A percentile compares a stretch with the other conserved stretches of the same genome.
Evolutionary conservation across 1,139 yeast genomes (phyloP).

Genomic region (Zygosaccharomyces sapae): DNA sequence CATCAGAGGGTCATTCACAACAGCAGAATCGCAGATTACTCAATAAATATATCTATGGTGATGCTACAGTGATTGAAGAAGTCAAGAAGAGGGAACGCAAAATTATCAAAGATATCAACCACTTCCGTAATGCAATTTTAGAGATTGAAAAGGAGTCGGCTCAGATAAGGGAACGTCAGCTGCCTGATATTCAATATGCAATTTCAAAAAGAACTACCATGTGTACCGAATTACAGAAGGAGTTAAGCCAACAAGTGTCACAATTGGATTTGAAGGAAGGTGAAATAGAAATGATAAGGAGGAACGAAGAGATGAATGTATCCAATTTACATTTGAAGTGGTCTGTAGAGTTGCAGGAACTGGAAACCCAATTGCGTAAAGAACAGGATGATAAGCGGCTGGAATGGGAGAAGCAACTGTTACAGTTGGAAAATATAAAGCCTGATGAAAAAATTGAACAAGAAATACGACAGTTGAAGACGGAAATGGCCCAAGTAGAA

Average conservation of each 20-base stretch:
- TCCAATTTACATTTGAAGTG: slow-evolving; percentile 20
- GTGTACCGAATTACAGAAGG: slow-evolving; percentile 19
- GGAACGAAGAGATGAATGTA: slow-evolving; percentile 17
- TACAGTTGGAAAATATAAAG: slow-evolving; percentile 20
- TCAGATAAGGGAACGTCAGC: slow-evolving; percentile 15
- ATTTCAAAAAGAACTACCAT: slow-evolving; percentile 14
- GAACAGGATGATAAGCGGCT: slow-evolving; percentile 13
- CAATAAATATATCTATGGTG: slow-evolving; percentile 29
- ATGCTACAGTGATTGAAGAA: slow-evolving; percentile 27
- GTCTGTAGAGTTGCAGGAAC: slow-evolving; percentile 21
- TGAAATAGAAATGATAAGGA: slow-evolving; percentile 17
- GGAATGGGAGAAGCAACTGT: slow-evolving; percentile 21
- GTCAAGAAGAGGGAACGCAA: slow-evolving; percentile 29
- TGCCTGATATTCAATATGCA: slow-evolving; percentile 21
- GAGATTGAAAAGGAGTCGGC: slow-evolving; percentile 28
- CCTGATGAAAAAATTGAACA: slow-evolving; percentile 22
- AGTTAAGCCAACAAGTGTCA: slow-evolving; percentile 15
- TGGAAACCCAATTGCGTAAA: slow-evolving; percentile 21
- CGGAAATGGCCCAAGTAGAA: slow-evolving; percentile 16
- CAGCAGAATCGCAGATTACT: slow-evolving; percentile 21
- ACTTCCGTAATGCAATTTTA: slow-evolving; percentile 25
- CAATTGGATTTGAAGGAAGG: slow-evolving; percentile 17
- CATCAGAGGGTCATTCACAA: slow-evolving; percentile 11
- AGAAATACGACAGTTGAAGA: slow-evolving; percentile 22
- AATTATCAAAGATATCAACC: slow-evolving; percentile 28